Percentiles rank a stretch among this genome's conserved stretches.
phyloP scores from a whole-genome alignment of 2,329 filamentous ascomycete species.

The Clarireedia homoeocarpa region DNA sequence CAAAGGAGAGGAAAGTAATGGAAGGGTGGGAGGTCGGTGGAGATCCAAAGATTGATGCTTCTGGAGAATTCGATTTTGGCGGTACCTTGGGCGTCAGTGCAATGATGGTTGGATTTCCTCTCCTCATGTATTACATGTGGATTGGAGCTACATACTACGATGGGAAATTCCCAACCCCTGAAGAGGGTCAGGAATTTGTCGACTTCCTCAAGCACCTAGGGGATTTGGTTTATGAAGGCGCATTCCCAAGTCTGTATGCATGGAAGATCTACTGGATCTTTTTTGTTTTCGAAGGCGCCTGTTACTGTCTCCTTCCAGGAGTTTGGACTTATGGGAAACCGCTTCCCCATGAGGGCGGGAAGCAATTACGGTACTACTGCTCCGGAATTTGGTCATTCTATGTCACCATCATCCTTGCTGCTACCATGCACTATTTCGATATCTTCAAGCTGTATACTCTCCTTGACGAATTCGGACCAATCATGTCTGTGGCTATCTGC shows the following conservation, averaged over 20 bases:
- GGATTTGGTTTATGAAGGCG: constrained; percentile 70
- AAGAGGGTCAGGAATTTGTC: constrained; percentile 54
- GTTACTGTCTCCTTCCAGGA: constrained; percentile 81
- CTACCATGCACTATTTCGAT: constrained; percentile 71
- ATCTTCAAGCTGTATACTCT: constrained; percentile 85
- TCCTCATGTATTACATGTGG: constrained; percentile 99
- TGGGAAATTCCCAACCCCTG: constrained; percentile 67
- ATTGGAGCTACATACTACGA: constrained; percentile 89
- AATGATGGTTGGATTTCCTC: constrained; percentile 91
- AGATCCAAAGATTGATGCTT: constrained; percentile 56
- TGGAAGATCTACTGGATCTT: constrained; percentile 96
- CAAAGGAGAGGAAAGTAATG: constrained; percentile 22
- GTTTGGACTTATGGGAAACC: constrained; percentile 85
- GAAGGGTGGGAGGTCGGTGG: constrained; percentile 53
- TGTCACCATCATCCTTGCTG: constrained; percentile 65
- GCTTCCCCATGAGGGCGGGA: constrained; percentile 70
- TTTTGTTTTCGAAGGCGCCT: constrained; percentile 73
- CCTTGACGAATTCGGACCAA: constrained; percentile 88
- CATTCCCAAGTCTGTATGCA: constrained; percentile 72
- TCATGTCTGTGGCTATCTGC: constrained; percentile 88
- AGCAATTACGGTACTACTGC: constrained; percentile 91
- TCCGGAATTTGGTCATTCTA: constrained; percentile 85
- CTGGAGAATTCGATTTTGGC: constrained; percentile 72
- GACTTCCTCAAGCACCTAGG: constrained; percentile 69
- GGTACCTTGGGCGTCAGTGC: constrained; percentile 69